phyloP scores from a whole-genome alignment of 78 protist genomes.

The Protostelium mycophagum region DNA sequence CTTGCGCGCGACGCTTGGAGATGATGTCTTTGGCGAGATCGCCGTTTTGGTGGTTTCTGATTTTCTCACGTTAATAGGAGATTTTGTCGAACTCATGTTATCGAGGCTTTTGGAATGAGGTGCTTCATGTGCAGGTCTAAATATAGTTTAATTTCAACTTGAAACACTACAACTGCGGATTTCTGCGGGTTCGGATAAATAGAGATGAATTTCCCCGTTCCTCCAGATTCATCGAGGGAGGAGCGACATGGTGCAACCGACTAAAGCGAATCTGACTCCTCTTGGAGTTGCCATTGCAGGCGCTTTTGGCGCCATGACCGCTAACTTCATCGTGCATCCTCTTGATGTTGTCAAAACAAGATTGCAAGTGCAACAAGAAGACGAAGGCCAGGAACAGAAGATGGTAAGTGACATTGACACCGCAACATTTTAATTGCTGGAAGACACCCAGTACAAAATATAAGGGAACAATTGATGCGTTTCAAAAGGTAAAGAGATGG shows the following conservation, averaged over 20 bases:
- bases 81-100: not conserved
- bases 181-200: no score
- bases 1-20: not conserved
- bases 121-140: no score
- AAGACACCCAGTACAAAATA: no score
- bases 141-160: no score
- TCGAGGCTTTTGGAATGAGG: no score
- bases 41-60: not conserved
- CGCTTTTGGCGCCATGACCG: not conserved
- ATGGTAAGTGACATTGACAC: no score
- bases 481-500: not conserved
- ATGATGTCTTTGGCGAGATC: not conserved
- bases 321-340: not conserved
- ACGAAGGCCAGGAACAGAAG: not conserved
- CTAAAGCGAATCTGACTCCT: not conserved
- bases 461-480: not conserved
- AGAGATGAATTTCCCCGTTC: no score
- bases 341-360: not conserved
- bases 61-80: not conserved
- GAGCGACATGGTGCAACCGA: not conserved
- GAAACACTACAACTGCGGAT: no score
- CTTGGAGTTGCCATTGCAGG: not conserved
- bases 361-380: not conserved
- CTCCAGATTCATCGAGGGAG: no score
- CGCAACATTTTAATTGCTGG: no score